Percentiles rank a stretch among this genome's conserved stretches.
Evolutionary conservation across 2,329 filamentous ascomycete species (phyloP).

Genomic region (Pyrenophora graminea): DNA sequence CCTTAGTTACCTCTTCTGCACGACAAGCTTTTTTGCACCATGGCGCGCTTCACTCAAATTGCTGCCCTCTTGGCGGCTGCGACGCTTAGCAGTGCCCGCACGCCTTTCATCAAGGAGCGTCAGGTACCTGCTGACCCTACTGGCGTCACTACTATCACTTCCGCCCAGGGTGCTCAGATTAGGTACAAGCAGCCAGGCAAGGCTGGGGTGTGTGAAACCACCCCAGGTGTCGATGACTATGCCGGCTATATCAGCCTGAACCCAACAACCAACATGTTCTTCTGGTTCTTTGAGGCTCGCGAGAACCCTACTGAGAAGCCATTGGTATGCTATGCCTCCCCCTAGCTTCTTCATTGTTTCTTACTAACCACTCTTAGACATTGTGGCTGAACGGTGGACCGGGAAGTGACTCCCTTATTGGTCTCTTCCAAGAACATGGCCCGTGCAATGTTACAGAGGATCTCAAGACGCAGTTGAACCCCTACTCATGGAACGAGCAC

Average conservation of each 20-base stretch:
- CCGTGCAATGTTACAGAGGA: slow-evolving; percentile 43
- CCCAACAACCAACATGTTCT: slow-evolving; percentile 47
- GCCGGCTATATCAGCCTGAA: slow-evolving; percentile 45
- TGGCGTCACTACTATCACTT: slow-evolving; percentile 41
- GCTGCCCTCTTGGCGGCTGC: slow-evolving; percentile 27
- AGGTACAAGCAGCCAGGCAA: slow-evolving; percentile 45
- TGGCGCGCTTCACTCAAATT: slow-evolving; percentile 31
- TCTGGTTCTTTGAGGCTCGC: slow-evolving; percentile 56
- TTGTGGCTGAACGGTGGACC: slow-evolving; percentile 60
- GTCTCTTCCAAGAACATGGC: slow-evolving; percentile 55
- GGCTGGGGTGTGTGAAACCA: slow-evolving; percentile 50
- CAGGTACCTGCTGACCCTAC: slow-evolving; percentile 38
- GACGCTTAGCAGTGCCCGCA: slow-evolving; percentile 24
- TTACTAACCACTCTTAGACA: slow-evolving; percentile 33
- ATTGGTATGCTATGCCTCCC: slow-evolving; percentile 9
- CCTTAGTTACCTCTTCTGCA: slow-evolving; percentile 7
- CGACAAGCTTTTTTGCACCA: slow-evolving; percentile 19
- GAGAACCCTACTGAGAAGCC: slow-evolving; percentile 47
- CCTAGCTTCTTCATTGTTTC: background rate
- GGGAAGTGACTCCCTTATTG: slow-evolving; percentile 57
- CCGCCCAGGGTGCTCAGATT: slow-evolving; percentile 40
- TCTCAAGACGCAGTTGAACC: slow-evolving; percentile 42
- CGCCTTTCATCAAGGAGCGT: slow-evolving; percentile 33
- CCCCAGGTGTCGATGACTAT: slow-evolving; percentile 44
- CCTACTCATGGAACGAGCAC: slow-evolving; percentile 47